Conservation (phyloP, 2,329 filamentous ascomycete genomes). For the Capronia coronata region DNA sequence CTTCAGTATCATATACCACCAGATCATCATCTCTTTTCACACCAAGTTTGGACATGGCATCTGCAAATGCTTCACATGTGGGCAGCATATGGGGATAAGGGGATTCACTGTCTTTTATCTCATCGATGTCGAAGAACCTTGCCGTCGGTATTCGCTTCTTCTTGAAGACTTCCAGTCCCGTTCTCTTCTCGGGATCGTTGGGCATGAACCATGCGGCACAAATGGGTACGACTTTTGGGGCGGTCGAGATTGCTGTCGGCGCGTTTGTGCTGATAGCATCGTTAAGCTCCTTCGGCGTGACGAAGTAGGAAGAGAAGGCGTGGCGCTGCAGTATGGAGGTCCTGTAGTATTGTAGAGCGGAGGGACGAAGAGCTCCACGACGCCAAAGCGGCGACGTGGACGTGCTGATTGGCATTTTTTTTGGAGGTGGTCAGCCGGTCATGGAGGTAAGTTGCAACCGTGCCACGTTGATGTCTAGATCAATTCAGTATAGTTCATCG, state of each 20-base stretch:
- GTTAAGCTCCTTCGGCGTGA: slow-evolving; percentile 75
- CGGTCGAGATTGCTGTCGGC: slow-evolving; percentile 68
- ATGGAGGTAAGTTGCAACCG: slow-evolving; percentile 1
- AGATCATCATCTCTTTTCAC: slow-evolving; percentile 82
- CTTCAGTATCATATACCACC: slow-evolving; percentile 88
- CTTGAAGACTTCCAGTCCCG: slow-evolving; percentile 72
- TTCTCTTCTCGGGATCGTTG: slow-evolving; percentile 69
- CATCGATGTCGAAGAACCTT: slow-evolving; percentile 94
- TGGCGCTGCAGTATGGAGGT: slow-evolving; percentile 34
- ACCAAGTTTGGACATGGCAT: slow-evolving; percentile 81
- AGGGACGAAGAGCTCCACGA: slow-evolving; percentile 15
- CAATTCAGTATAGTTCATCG: neutral
- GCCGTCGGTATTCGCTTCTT: slow-evolving; percentile 79
- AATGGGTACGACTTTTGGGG: slow-evolving; percentile 77
- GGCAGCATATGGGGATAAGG: slow-evolving; percentile 97
- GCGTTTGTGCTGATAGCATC: slow-evolving; percentile 77
- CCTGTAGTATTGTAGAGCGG: slow-evolving; percentile 24
- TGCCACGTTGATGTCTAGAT: slow-evolving; percentile 1
- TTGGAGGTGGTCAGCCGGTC: neutral
- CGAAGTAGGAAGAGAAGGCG: slow-evolving; percentile 69
- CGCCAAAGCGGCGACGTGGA: slow-evolving; percentile 9
- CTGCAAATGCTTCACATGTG: slow-evolving; percentile 68
- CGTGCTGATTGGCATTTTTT: slow-evolving; percentile 6
- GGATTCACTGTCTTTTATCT: slow-evolving; percentile 76
- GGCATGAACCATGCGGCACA: slow-evolving; percentile 96